Evolutionary conservation across 768 basidiomycete genomes (phyloP), one percentile per base, ranked within the genome.

Genomic region (Fistulinella prunicolor): DNA sequence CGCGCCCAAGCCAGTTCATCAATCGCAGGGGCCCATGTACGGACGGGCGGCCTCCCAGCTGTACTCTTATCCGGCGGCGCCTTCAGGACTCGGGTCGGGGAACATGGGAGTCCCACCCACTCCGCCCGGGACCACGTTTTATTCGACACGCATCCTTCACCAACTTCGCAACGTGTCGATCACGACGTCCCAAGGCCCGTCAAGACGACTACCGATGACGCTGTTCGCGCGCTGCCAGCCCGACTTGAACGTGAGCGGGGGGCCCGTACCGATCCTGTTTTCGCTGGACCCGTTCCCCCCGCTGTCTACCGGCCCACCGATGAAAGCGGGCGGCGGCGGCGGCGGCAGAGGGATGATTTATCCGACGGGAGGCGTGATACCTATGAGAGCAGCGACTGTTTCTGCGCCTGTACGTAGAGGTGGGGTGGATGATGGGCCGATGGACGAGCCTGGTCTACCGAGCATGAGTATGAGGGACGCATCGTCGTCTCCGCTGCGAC

Each of bases 181-280:
- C 1, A 50, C 38, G 7, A 43, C 47, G 4, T 23, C 44, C 0
- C 64, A 53, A 14, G 73, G 74, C 6, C 44, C 41, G 3, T 49
- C 40, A 9, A 44, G 61, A 24, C 17, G 55, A 28, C 57, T 54
- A 1, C 57, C 54, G 10, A 44, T 60, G 21, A 88, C 87, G 12
- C 75, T 89, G 6, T 87, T 85, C 50, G 86, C 77, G 0, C 65
- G 74, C 17, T 80, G 74, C 19, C 73, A 77, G 20, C 57, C 57
- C 13, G 86, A 88, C 47, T 58, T 89, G 35, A 56, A 55, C 19
- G 59, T 45, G 23, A 69, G 84, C 13, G 59, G 66, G 22, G 78
- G 79, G 0, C 85, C 86, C 1, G 81, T 89, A 0, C 80, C 79
- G 0, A 81, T 89, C 37, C 53, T 71, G 8, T 89, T 83, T 59